Conservation (phyloP, 257 asterid genomes). For the Mitragyna speciosa region DNA sequence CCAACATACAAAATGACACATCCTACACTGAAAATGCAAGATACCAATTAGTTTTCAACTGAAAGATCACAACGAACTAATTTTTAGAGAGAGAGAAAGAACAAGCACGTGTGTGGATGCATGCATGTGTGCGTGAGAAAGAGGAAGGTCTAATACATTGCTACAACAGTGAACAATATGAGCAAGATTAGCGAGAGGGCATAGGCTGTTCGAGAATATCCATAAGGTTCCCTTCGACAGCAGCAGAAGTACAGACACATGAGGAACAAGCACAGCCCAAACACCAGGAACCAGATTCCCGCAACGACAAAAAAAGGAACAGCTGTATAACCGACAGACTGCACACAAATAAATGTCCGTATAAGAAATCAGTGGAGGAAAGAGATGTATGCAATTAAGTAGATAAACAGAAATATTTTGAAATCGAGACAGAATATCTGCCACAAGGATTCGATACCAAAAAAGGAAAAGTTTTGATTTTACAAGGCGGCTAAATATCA, state of each 20-base stretch:
- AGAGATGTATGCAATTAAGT: background rate
- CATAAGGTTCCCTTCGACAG: conserved; percentile 56
- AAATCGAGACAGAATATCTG: background rate
- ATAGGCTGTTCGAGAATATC: conserved; percentile 60
- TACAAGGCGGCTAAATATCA: background rate
- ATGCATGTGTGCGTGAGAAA: conserved; percentile 3
- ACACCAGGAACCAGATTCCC: conserved; percentile 57
- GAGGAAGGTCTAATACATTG: conserved; percentile 44
- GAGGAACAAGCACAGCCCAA: conserved; percentile 51
- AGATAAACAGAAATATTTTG: background rate
- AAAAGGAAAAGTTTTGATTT: background rate
- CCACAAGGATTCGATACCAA: background rate
- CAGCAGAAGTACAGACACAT: conserved; percentile 55
- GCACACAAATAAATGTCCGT: conserved; percentile 32
- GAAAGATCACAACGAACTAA: background rate
- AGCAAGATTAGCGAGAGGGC: conserved; percentile 75
- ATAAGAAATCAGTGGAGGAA: background rate
- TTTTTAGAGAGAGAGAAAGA: background rate
- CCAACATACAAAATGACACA: conserved; percentile 67
- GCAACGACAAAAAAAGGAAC: conserved; percentile 62
- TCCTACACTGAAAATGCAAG: conserved; percentile 61
- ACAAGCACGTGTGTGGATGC: background rate
- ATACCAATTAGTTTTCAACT: conserved; percentile 15
- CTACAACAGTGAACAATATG: conserved; percentile 48
- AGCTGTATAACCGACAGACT: conserved; percentile 73